A percentile compares a stretch with the other conserved stretches of the same genome.
Conservation (phyloP, 78 protist species). For the Dictyostelium purpureum region DNA sequence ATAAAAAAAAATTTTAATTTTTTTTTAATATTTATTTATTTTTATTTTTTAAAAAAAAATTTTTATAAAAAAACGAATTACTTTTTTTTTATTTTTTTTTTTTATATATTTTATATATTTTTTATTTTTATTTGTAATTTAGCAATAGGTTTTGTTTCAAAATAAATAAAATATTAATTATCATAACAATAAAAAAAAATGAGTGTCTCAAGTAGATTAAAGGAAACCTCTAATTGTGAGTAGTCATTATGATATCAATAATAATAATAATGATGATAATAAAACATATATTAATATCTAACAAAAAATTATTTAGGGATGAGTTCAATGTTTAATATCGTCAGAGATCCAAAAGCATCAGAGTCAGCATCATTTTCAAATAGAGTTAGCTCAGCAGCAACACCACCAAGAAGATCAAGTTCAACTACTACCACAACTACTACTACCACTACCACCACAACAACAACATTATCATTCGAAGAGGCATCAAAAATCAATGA, state of each 20-base stretch:
- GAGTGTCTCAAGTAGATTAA: constrained; percentile 20
- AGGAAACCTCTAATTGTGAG: constrained; percentile 31
- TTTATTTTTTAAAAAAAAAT: too few relatives aligned
- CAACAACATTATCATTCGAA: not conserved
- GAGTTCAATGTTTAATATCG: constrained; percentile 33
- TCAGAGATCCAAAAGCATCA: constrained; percentile 29
- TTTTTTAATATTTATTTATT: too few relatives aligned
- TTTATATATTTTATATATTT: too few relatives aligned
- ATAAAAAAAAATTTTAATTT: too few relatives aligned
- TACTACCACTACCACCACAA: not conserved
- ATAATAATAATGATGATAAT: not conserved
- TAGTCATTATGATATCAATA: not conserved
- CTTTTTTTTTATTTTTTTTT: too few relatives aligned
- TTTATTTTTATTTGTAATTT: too few relatives aligned
- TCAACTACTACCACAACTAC: not conserved
- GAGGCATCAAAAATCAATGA: too few relatives aligned
- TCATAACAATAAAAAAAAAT: not conserved
- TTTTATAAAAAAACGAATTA: too few relatives aligned
- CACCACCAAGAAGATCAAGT: constrained; percentile 10
- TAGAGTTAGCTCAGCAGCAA: not conserved
- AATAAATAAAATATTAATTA: too few relatives aligned
- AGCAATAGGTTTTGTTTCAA: too few relatives aligned
- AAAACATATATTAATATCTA: not conserved
- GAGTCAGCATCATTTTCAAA: constrained; percentile 22
- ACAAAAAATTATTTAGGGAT: not conserved